phyloP scores from a whole-genome alignment of 257 asterid genomes.

The Nicotiana otophora region DNA sequence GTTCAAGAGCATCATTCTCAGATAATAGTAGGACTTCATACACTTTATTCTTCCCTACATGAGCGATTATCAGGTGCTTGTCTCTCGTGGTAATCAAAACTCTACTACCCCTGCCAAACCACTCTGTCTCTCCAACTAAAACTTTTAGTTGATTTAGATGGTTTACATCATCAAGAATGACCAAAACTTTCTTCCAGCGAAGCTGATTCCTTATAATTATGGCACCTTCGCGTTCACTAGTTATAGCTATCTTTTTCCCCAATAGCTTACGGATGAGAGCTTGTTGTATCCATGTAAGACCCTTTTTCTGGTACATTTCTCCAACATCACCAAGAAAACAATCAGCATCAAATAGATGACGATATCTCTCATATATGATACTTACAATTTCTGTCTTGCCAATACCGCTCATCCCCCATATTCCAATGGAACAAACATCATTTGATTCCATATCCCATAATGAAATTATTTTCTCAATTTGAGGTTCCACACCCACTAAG shows the following conservation, averaged over 20 bases:
- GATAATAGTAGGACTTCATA: neutral
- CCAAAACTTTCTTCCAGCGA: neutral
- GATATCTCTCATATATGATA: neutral
- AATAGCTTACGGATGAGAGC: neutral
- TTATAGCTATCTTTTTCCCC: neutral
- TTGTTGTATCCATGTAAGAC: neutral
- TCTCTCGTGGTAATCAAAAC: constrained; percentile 5
- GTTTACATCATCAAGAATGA: constrained; percentile 7
- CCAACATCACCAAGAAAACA: constrained; percentile 6
- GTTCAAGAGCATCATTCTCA: neutral
- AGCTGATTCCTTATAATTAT: neutral
- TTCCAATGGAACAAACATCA: constrained; percentile 3
- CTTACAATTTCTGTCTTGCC: constrained; percentile 10
- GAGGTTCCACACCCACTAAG: constrained; percentile 6
- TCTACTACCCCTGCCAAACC: constrained; percentile 11
- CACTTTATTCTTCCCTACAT: neutral
- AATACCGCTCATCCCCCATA: constrained; percentile 12
- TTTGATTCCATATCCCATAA: neutral
- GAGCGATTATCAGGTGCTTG: neutral
- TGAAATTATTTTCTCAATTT: neutral
- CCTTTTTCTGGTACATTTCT: neutral
- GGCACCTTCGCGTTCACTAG: neutral
- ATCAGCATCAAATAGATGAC: neutral
- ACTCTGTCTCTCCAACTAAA: neutral
- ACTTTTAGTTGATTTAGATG: neutral